Evolutionary conservation across 192 early-diverging fungal species (phyloP), one percentile per base, ranked within the genome.

Genomic region (Podila horticola): DNA sequence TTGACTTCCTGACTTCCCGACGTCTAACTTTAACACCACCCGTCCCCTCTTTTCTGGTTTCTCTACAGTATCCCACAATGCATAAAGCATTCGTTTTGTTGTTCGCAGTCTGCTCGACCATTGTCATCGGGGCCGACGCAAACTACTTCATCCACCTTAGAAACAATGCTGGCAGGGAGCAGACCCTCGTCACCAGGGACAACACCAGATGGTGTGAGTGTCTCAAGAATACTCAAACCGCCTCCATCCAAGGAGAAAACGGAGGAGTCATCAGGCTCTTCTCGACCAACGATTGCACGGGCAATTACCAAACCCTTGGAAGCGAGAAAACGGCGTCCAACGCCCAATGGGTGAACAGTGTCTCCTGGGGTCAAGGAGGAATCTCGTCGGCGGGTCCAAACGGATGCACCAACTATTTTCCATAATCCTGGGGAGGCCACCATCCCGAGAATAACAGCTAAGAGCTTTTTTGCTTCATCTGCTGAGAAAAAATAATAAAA

Each of bases 261-360:
- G 70, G 62, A 26, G 70, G 70, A 29, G 11, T 17, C 52, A 64
- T 72, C 52, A 72, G 17, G 28, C 36, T 72, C 45, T 72, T 72
- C 62, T 30, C 31, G 15, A 4, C 41, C 15, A 64, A 13, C 52
- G 52, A 72, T 38, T 72, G 70, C 55, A 64, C 62, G 1, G 70
- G 70, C 19, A 64, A 57, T 28, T 72, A 58, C 26, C 34, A 65
- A 20, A 58, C 51, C 24, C 22, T 65, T 5, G 52, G 52, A 48
- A 57, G 62, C 24, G 57, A 65, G 20, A 41, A 24, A 0, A 26
- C 0, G 1, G 24, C 20, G 4, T 3, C 2, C 6, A 58, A 72
- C 28, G 50, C 70, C 3, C 52, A 72, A 1, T 72, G 62, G 70
- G 62, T 72, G 31, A 72, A 72, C 70, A 72, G 70, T 22, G 8